Evolutionary conservation across 805 yeast species (phyloP).

Genomic region (Kodamaea kakaduensis): DNA sequence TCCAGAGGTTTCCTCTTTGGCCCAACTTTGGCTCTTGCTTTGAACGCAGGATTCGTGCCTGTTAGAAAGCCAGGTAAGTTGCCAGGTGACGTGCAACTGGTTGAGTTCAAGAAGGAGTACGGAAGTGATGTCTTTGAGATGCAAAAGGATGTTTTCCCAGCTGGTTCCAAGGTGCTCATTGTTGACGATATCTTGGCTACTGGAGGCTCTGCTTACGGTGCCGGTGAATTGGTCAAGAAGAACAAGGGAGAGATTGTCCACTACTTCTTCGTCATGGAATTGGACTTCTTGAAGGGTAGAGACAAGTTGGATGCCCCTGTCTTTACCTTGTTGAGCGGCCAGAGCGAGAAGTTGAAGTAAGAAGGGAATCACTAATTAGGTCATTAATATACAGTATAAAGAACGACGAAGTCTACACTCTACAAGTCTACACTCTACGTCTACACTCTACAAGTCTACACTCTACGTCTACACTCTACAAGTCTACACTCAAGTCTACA

Average conservation of each 20-base stretch:
- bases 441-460: too few relatives aligned
- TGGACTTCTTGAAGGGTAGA: conserved; percentile 92
- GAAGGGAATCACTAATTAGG: not conserved
- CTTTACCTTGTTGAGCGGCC: conserved; percentile 86
- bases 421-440: too few relatives aligned
- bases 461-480: too few relatives aligned
- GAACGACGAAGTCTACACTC: too few relatives aligned
- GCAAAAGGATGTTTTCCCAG: conserved; percentile 76
- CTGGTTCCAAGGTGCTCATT: conserved; percentile 75
- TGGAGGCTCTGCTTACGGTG: conserved; percentile 94
- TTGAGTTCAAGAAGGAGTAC: conserved; percentile 83
- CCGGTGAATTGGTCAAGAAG: conserved; percentile 73
- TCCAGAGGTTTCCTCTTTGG: conserved; percentile 97
- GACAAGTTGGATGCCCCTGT: conserved; percentile 80
- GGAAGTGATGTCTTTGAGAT: conserved; percentile 88
- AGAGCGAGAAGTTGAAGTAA: conserved; percentile 46
- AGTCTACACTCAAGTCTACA: too few relatives aligned
- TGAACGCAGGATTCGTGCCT: conserved; percentile 90
- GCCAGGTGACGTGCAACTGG: conserved; percentile 77
- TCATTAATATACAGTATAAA: not conserved
- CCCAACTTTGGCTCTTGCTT: conserved; percentile 86
- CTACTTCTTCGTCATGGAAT: conserved; percentile 87
- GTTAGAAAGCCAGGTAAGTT: conserved; percentile 93
- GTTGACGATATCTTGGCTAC: conserved; percentile 98
- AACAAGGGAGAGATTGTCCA: conserved; percentile 72